These are phyloP conservation scores for Candida taoyuanica DNA, from an alignment of 805 yeast genomes.

Conservation along the genomic window DNA sequence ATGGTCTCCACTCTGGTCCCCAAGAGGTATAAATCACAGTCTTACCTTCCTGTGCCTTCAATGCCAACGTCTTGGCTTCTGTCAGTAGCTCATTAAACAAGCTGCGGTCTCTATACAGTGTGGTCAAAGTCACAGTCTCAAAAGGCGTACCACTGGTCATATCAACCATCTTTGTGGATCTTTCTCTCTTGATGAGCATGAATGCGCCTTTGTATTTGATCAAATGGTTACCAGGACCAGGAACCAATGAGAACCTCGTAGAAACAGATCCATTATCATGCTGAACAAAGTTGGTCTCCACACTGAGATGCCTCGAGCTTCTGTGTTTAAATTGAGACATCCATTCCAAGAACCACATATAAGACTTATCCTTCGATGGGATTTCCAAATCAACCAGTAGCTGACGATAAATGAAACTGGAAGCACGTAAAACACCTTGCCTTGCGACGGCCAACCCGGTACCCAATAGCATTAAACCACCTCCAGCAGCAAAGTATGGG, in stretches of 20 bases:
- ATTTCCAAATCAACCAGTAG: constrained; percentile 89
- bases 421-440: constrained; percentile 56
- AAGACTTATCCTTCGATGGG: constrained; percentile 88
- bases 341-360: constrained; percentile 95
- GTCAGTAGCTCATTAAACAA: constrained; percentile 65
- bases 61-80: constrained; percentile 83
- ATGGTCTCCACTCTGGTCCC: constrained; percentile 99
- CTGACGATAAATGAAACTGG: constrained; percentile 72
- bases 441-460: constrained; percentile 78
- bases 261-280: constrained; percentile 90
- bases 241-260: constrained; percentile 86
- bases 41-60: constrained; percentile 82
- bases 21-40: constrained; percentile 91
- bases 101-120: constrained; percentile 74
- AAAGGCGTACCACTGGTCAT: constrained; percentile 89
- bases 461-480: constrained; percentile 95
- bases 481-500: constrained; percentile 98
- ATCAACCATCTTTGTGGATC: constrained; percentile 85
- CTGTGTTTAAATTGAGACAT: constrained; percentile 80
- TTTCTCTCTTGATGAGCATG: constrained; percentile 82
- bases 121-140: constrained; percentile 92
- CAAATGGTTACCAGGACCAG: constrained; percentile 96
- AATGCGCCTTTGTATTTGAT: constrained; percentile 81
- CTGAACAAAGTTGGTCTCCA: constrained; percentile 79
- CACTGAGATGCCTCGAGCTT: constrained; percentile 78